Percentiles rank a stretch among this genome's conserved stretches.
Evolutionary conservation across 1,139 yeast species (phyloP).

Genomic region (Candida sp.): DNA sequence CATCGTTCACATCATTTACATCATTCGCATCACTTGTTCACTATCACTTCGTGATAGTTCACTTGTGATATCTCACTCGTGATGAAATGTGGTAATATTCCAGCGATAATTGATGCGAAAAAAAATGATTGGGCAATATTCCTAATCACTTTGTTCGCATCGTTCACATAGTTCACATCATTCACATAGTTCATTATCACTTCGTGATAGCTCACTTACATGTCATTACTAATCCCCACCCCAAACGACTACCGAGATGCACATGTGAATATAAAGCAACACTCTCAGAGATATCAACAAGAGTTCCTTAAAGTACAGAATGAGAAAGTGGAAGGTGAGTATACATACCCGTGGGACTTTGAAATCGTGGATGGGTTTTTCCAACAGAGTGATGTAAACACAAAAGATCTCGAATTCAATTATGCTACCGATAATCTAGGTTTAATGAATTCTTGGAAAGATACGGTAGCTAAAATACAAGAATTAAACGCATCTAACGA

Average conservation of each 20-base stretch:
- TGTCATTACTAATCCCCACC: constrained; percentile 31
- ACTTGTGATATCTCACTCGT: neutral
- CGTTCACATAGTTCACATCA: too few species aligned
- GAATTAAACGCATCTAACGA: constrained; percentile 31
- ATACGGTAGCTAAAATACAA: constrained; percentile 27
- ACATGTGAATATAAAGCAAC: constrained; percentile 31
- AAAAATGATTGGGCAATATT: neutral
- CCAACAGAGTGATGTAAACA: constrained; percentile 41
- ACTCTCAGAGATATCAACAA: constrained; percentile 7
- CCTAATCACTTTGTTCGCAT: too few species aligned
- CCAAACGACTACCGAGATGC: constrained; percentile 33
- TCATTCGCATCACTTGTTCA: too few species aligned
- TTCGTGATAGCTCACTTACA: constrained; percentile 2
- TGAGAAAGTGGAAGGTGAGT: neutral
- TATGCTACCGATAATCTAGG: constrained; percentile 50
- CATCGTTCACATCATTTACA: too few species aligned
- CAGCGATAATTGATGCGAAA: neutral
- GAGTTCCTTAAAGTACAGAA: neutral
- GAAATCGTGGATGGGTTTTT: constrained; percentile 48
- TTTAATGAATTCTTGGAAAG: constrained; percentile 41
- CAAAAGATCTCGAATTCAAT: constrained; percentile 49
- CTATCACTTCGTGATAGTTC: too few species aligned
- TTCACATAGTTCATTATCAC: too few species aligned
- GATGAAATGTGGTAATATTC: neutral
- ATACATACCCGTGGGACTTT: constrained; percentile 35